These are phyloP conservation scores for Polychaeton citri DNA, from an alignment of 2,329 filamentous ascomycete species.

Conservation along the genomic window DNA sequence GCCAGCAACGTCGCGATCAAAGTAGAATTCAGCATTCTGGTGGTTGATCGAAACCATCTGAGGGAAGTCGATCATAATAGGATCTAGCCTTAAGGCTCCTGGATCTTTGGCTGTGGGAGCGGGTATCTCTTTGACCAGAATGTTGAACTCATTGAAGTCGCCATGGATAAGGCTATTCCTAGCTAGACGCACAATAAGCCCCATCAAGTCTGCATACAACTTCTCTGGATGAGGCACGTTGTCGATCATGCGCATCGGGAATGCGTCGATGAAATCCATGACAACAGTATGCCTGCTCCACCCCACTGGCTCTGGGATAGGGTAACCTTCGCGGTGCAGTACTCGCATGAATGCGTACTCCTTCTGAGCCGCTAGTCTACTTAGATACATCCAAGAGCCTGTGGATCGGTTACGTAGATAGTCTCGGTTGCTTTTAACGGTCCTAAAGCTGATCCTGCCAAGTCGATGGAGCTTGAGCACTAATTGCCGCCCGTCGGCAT, in stretches of 20 bases:
- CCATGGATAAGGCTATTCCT: slow-evolving; percentile 86
- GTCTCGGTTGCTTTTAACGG: slow-evolving; percentile 89
- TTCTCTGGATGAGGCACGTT: slow-evolving; percentile 67
- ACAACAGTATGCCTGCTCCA: slow-evolving; percentile 93
- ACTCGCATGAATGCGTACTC: slow-evolving; percentile 92
- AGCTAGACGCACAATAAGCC: slow-evolving; percentile 71
- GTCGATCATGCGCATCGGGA: slow-evolving; percentile 79
- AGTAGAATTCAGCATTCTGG: slow-evolving; percentile 88
- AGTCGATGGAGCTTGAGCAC: slow-evolving; percentile 94
- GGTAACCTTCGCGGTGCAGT: slow-evolving; percentile 69
- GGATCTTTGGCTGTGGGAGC: slow-evolving; percentile 11
- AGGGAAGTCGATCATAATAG: slow-evolving; percentile 91
- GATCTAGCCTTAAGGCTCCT: slow-evolving; percentile 45
- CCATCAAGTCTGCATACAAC: slow-evolving; percentile 87
- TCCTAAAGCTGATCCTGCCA: slow-evolving; percentile 90
- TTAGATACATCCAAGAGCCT: slow-evolving; percentile 97
- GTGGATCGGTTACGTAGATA: slow-evolving; percentile 73
- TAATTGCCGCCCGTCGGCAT: slow-evolving; percentile 59
- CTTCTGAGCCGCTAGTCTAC: slow-evolving; percentile 78
- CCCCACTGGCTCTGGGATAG: slow-evolving; percentile 73
- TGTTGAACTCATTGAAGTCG: slow-evolving; percentile 99
- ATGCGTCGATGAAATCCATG: slow-evolving; percentile 87
- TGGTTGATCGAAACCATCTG: slow-evolving; percentile 97
- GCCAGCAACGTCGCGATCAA: slow-evolving; percentile 89
- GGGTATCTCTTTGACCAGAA: slow-evolving; percentile 68